Conservation (phyloP, 2,329 filamentous ascomycete species). For the Neonectria ditissima region DNA sequence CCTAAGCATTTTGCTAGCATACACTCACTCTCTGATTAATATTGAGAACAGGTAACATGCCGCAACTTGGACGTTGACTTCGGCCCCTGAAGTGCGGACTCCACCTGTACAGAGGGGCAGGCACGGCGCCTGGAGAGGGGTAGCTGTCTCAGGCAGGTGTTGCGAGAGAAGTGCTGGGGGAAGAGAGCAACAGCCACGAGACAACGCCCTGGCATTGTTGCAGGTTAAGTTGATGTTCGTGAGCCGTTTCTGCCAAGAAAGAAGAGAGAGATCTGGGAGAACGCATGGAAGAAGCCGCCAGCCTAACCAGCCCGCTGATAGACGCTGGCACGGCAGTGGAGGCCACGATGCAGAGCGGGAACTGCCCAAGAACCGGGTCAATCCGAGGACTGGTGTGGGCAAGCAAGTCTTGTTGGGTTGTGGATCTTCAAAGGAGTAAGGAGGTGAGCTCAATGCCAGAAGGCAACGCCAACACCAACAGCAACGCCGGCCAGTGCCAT, state of each 20-base stretch:
- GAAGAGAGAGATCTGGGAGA: neutral
- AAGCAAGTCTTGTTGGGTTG: conserved; percentile 5
- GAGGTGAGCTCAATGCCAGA: conserved; percentile 8
- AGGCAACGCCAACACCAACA: conserved; percentile 4
- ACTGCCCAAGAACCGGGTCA: conserved; percentile 8
- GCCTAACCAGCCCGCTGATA: neutral
- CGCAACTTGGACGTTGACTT: conserved; percentile 16
- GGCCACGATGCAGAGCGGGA: conserved; percentile 5
- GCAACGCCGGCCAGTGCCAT: conserved; percentile 15
- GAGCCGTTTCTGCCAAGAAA: neutral
- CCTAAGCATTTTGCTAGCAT: conserved; percentile 9
- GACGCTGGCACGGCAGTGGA: neutral
- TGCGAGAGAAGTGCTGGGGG: conserved; percentile 27
- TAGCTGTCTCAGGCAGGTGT: conserved; percentile 21
- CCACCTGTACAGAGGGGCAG: conserved; percentile 22
- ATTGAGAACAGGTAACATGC: neutral
- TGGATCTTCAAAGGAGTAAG: conserved; percentile 9
- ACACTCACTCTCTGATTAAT: neutral
- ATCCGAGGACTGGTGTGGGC: conserved; percentile 9
- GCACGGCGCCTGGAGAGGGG: conserved; percentile 24
- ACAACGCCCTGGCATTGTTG: conserved; percentile 7
- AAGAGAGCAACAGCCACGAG: neutral
- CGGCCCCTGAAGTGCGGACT: conserved; percentile 22
- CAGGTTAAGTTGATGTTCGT: conserved; percentile 7
- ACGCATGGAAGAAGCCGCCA: neutral